Evolutionary conservation across 257 asterid genomes (phyloP), one percentile per base, ranked within the genome.

Genomic region (Petrea volubilis): DNA sequence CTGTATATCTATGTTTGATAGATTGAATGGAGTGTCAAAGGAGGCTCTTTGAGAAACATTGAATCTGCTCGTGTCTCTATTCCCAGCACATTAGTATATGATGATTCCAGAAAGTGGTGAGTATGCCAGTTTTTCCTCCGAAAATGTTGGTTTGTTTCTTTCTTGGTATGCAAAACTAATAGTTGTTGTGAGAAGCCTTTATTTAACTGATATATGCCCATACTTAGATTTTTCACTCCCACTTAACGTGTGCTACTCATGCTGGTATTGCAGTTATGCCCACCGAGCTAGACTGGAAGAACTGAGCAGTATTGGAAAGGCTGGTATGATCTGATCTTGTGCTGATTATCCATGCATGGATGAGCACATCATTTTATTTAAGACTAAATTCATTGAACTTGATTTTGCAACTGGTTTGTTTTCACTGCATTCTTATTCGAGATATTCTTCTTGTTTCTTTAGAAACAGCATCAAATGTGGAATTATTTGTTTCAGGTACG

Each of bases 21-120:
- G 99, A 92, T 95, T 72, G 98, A 95, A 79, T 95, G 99, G 98
- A 95, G 95, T 70, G 87, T 91, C 73, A 95, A 87, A 84, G 95
- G 93, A 46, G 98, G 99, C 62, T 75, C 96, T 53, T 75, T 92
- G 83, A 90, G 98, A 77, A 95, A 95, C 77, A 46, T 85, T 27
- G 97, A 95, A 71, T 95, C 99, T 72, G 99, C 98, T 21, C 85
- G 97, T 58, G 74, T 91, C 60, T 95, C 99, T 28, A 86, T 95
- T 57, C 99, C 99, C 46, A 82, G 95, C 84, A 95, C 97, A 60
- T 71, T 95, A 71, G 73, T 70, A 60, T 92, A 84, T 73, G 98
- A 95, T 64, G 95, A 88, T 60, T 81, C 94, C 53, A 95, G 76
- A 80, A 88, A 84, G 78, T 92, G 97, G 99, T 95, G 71, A 71